Conservation (phyloP, 2,329 filamentous ascomycete species). For the Mycosphaerella sp. region DNA sequence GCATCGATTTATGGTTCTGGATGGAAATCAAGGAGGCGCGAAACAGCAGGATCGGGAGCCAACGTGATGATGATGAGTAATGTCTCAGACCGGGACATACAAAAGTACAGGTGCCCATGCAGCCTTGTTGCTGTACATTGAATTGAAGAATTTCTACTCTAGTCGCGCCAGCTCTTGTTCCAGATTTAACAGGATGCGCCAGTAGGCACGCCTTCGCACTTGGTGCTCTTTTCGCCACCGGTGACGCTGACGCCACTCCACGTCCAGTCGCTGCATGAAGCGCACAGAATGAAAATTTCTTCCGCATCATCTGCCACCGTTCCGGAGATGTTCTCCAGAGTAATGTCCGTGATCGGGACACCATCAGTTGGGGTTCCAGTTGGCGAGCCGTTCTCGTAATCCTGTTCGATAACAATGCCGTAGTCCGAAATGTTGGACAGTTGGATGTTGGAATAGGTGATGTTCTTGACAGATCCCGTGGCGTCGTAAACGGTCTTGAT, state of each 20-base stretch:
- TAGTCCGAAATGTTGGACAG: conserved; percentile 48
- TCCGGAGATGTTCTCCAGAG: conserved; percentile 42
- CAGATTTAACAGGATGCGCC: conserved; percentile 26
- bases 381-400: conserved; percentile 47
- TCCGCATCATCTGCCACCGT: conserved; percentile 36
- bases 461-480: conserved; percentile 47
- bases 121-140: not conserved
- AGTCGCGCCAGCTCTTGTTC: not conserved
- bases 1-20: not conserved
- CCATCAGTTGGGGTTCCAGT: conserved; percentile 44
- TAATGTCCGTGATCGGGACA: conserved; percentile 51
- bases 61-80: not conserved
- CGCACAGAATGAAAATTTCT: conserved; percentile 51
- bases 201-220: conserved; percentile 37
- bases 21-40: not conserved
- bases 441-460: conserved; percentile 51
- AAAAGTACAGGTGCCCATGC: not conserved
- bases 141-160: not conserved
- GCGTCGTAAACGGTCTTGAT: conserved; percentile 50
- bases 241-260: conserved; percentile 48
- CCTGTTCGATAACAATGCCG: conserved; percentile 55
- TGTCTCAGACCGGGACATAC: not conserved
- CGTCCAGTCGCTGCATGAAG: conserved; percentile 48
- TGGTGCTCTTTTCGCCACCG: conserved; percentile 45
- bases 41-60: not conserved